These are phyloP conservation scores for Acer campestre DNA, from an alignment of 345 rosid species.

Conservation along the genomic window DNA sequence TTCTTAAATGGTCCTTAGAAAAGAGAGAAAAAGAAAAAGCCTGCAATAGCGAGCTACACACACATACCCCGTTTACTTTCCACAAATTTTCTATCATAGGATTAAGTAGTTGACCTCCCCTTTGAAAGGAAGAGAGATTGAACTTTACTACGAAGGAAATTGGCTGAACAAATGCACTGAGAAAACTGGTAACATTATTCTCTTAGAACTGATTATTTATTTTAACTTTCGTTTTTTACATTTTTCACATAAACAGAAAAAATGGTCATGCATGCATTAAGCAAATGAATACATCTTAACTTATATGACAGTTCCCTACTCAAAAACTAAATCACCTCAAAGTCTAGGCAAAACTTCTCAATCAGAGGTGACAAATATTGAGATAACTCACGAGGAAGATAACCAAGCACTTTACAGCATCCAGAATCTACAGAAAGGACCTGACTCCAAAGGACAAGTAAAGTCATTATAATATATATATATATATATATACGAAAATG, in stretches of 20 bases:
- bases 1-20: background rate
- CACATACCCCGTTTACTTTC: background rate
- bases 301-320: slow-evolving; percentile 1
- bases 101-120: background rate
- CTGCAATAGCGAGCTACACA: background rate
- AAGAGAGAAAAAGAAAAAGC: background rate
- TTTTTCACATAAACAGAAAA: background rate
- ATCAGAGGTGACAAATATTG: slow-evolving; percentile 71
- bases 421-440: slow-evolving; percentile 58
- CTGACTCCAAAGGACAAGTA: slow-evolving; percentile 39
- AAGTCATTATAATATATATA: background rate
- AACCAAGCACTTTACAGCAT: slow-evolving; percentile 62
- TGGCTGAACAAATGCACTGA: background rate
- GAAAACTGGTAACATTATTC: background rate
- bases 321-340: slow-evolving; percentile 60
- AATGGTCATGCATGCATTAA: background rate
- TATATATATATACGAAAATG: background rate
- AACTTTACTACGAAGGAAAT: background rate
- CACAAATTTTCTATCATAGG: background rate
- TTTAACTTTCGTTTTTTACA: background rate
- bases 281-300: background rate
- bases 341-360: slow-evolving; percentile 49
- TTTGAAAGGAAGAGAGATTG: background rate
- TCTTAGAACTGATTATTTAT: background rate
- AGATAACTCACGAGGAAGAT: slow-evolving; percentile 76